A percentile compares a stretch with the other conserved stretches of the same genome.
phyloP scores from a whole-genome alignment of 2,329 filamentous ascomycete species.

The Hypoxylon sp. region DNA sequence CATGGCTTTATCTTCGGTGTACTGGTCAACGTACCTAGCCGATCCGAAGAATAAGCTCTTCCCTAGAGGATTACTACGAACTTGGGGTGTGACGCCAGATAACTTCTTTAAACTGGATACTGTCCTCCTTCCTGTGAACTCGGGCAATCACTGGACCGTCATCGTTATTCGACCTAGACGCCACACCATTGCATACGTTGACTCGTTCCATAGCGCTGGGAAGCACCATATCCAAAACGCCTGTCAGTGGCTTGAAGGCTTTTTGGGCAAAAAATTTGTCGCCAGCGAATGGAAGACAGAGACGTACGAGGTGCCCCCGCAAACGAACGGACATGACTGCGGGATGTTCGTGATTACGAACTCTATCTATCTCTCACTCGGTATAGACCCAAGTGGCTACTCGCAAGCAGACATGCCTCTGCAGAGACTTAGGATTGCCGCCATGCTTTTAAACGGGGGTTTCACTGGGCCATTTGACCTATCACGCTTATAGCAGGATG shows the following conservation, averaged over 20 bases:
- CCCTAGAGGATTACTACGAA: conserved; percentile 48
- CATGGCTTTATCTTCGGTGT: conserved; percentile 71
- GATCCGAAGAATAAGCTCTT: conserved; percentile 63
- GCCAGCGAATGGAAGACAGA: conserved; percentile 67
- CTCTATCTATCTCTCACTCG: conserved; percentile 67
- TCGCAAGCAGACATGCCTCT: conserved; percentile 62
- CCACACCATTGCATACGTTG: conserved; percentile 71
- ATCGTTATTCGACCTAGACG: conserved; percentile 70
- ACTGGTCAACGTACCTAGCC: conserved; percentile 65
- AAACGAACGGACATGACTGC: conserved; percentile 76
- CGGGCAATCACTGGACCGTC: conserved; percentile 74
- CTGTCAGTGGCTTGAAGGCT: conserved; percentile 64
- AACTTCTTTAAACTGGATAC: conserved; percentile 73
- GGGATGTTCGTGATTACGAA: conserved; percentile 82
- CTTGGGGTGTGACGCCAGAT: conserved; percentile 62
- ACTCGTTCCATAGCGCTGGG: conserved; percentile 65
- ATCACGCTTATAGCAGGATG: conserved; percentile 45
- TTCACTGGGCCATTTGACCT: conserved; percentile 69
- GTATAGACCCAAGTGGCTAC: conserved; percentile 62
- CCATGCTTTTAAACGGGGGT: conserved; percentile 71
- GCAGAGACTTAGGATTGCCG: conserved; percentile 70
- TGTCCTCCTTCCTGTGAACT: conserved; percentile 75
- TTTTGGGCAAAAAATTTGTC: conserved; percentile 63
- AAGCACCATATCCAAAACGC: conserved; percentile 53
- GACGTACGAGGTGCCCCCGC: conserved; percentile 59